phyloP scores from a whole-genome alignment of 2,329 filamentous ascomycete species.

The Neocucurbitaria cava region DNA sequence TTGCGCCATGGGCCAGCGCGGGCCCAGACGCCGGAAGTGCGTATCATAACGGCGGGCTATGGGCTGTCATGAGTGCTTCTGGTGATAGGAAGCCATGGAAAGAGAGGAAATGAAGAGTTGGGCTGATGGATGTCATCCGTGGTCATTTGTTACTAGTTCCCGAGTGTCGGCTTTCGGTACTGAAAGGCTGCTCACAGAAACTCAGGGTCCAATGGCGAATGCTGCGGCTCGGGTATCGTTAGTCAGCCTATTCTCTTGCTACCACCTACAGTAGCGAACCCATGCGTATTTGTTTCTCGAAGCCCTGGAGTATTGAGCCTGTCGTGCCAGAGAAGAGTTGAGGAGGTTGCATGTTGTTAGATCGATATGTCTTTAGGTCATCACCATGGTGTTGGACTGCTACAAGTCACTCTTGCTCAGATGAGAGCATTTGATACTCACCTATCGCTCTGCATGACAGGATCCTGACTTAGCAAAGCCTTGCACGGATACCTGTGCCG shows the following conservation, averaged over 20 bases:
- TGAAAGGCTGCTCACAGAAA: conserved; percentile 9
- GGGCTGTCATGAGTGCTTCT: conserved; percentile 11
- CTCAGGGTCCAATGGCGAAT: conserved; percentile 15
- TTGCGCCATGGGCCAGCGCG: conserved; percentile 34
- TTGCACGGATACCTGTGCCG: no score
- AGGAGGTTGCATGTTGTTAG: no score
- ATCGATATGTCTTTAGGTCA: no score
- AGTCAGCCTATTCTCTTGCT: conserved; percentile 8
- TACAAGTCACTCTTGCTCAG: no score
- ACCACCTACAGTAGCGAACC: no score
- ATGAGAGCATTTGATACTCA: no score
- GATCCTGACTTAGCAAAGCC: no score
- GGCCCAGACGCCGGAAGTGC: conserved; percentile 34
- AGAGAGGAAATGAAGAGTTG: conserved; percentile 19
- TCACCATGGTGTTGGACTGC: no score
- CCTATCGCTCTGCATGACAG: no score
- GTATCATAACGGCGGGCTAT: conserved; percentile 38
- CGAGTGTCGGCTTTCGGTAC: conserved; percentile 35
- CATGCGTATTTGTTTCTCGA: no score
- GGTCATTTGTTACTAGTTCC: conserved; percentile 16
- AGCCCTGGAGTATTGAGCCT: no score
- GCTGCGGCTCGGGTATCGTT: conserved; percentile 8
- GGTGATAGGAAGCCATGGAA: conserved; percentile 2
- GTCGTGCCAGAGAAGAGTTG: no score
- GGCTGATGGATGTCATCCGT: conserved; percentile 22